Base-by-base conservation (phyloP, 2,329 filamentous ascomycete genomes). In the Aschersonia sp. region DNA sequence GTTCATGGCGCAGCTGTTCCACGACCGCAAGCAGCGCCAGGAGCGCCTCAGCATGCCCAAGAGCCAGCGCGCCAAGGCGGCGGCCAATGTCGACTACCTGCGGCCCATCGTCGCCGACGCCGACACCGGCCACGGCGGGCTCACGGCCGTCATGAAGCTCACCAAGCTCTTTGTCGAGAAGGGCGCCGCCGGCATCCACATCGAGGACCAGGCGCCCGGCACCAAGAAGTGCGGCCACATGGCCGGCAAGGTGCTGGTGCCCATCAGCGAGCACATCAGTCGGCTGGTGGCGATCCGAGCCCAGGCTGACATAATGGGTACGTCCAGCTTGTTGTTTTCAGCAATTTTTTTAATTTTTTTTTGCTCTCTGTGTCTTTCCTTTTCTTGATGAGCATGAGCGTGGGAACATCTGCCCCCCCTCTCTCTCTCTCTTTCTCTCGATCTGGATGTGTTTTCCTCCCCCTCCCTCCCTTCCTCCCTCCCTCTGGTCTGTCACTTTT, bases 201-300 rank as follows among this genome's bases (percentile, higher is more conserved):
- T 98, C 57, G 92, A 98, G 69, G 92, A 98, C 65, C 92, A 97
- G 69, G 90, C 92, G 4, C 90, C 92, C 4, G 92, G 92, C 47
- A 97, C 92, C 45, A 98, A 98, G 79, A 98, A 98, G 78, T 98
- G 92, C 66, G 92, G 92, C 53, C 92, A 97, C 71, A 97, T 97
- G 92, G 92, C 92, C 55, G 92, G 92, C 61, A 97, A 97, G 72
- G 92, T 97, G 42, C 75, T 98, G 51, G 92, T 98, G 46, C 92
- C 92, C 46, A 94, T 96, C 63, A 86, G 81, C 68, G 92, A 98
- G 72, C 92, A 98, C 72, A 96, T 97, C 71, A 97, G 96, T 73
- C 84, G 92, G 48, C 76, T 98, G 47, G 88, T 98, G 46, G 89
- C 92, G 57, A 97, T 98, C 64, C 84, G 92, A 51, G 90, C 92